These are phyloP conservation scores for Fusarium palustre DNA, from an alignment of 2,329 filamentous ascomycete genomes.

Conservation along the genomic window DNA sequence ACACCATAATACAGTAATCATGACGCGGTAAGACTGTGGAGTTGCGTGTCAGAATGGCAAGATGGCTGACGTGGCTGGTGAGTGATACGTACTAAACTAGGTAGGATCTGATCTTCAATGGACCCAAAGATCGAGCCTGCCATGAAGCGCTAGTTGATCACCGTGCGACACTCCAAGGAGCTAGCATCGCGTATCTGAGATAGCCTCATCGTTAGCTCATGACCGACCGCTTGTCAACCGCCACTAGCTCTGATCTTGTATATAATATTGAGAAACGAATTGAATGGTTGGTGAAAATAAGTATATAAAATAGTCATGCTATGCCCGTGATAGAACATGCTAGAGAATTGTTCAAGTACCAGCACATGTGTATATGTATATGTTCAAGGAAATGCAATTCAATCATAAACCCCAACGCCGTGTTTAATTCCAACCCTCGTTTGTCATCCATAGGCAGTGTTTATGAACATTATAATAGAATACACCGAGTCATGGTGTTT, in stretches of 20 bases:
- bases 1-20: background rate
- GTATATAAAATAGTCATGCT: conserved; percentile 27
- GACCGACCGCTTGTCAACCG: conserved; percentile 10
- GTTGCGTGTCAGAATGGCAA: background rate
- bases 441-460: conserved; percentile 13
- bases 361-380: conserved; percentile 9
- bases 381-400: conserved; percentile 15
- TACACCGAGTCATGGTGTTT: conserved; percentile 5
- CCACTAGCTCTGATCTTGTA: background rate
- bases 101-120: background rate
- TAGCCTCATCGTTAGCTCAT: conserved; percentile 9
- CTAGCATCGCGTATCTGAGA: conserved; percentile 18
- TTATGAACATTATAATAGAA: conserved; percentile 7
- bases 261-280: background rate
- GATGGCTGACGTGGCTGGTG: conserved; percentile 21
- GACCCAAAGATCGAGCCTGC: conserved; percentile 10
- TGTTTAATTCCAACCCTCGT: conserved; percentile 19
- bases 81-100: background rate
- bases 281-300: conserved; percentile 8
- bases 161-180: background rate
- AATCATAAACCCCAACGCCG: conserved; percentile 24
- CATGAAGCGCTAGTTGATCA: conserved; percentile 17
- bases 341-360: conserved; percentile 19
- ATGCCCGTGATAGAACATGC: conserved; percentile 6
- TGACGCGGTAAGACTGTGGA: conserved; percentile 6